Conservation (phyloP, 495 filamentous ascomycete genomes). For the Melanomma pulvis-pyrius region DNA sequence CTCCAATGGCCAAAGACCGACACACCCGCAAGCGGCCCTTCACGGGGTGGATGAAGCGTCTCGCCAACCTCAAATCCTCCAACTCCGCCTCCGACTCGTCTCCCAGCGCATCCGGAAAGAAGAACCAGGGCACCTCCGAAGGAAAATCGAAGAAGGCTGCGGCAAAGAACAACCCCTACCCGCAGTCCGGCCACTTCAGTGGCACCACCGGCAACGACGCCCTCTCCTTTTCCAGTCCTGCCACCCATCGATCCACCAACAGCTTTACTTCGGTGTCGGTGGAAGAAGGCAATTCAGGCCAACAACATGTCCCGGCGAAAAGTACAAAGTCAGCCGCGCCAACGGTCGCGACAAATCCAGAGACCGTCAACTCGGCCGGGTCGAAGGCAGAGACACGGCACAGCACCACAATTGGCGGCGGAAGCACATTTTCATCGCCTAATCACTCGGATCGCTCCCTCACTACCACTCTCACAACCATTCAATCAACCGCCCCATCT, state of each 20-base stretch:
- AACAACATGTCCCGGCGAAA: slow-evolving; percentile 52
- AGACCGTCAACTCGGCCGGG: slow-evolving; percentile 71
- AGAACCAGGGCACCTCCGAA: slow-evolving; percentile 45
- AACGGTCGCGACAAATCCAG: slow-evolving; percentile 79
- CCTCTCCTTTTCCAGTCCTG: slow-evolving; percentile 58
- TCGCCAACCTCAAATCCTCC: slow-evolving; percentile 78
- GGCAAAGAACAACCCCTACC: slow-evolving; percentile 84
- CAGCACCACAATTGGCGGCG: slow-evolving; percentile 70
- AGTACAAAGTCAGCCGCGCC: slow-evolving; percentile 74
- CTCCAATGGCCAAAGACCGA: slow-evolving; percentile 54
- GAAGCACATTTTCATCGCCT: slow-evolving; percentile 91
- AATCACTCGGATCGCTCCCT: slow-evolving; percentile 88
- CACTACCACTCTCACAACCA: slow-evolving; percentile 93
- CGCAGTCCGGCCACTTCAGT: slow-evolving; percentile 61
- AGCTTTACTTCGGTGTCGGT: slow-evolving; percentile 41
- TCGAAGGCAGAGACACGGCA: slow-evolving; percentile 76
- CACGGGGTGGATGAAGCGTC: slow-evolving; percentile 89
- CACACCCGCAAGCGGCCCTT: slow-evolving; percentile 82
- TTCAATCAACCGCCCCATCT: slow-evolving; percentile 82
- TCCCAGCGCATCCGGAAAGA: slow-evolving; percentile 55
- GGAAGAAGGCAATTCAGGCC: slow-evolving; percentile 53
- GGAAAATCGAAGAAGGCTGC: slow-evolving; percentile 63
- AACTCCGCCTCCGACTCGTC: slow-evolving; percentile 51
- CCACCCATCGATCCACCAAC: slow-evolving; percentile 46
- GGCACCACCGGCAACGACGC: slow-evolving; percentile 56